Evolutionary conservation across 176 grass and related monocot genomes (phyloP), one percentile per base, ranked within the genome.

Genomic region (Carex myosuroides): DNA sequence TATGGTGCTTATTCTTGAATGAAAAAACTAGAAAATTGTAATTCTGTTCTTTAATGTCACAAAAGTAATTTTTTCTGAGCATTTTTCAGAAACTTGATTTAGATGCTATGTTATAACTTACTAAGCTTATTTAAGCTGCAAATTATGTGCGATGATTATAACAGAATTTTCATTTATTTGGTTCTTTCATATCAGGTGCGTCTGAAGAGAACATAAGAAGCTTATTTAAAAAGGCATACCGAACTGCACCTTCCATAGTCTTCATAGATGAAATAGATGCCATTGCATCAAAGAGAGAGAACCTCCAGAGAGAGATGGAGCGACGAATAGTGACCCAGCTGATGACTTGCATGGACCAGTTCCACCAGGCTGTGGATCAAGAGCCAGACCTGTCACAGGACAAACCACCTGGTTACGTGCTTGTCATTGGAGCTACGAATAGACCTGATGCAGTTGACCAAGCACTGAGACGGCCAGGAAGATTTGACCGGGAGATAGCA

Each of bases 331-430:
- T 98, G 66, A 98, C 89, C 30, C 93, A 98, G 20, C 60, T 98
- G 63, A 98, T 98, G 96, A 93, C 96, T 57, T 98, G 96, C 76
- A 95, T 98, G 96, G 96, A 98, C 72, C 86, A 98, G 80, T 93
- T 90, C 69, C 95, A 98, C 9, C 87, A 93, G 42, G 85, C 90
- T 75, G 48, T 87, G 84, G 37, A 65, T 22, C 80, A 41, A 52
- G 61, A 59, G 3, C n/a, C 41, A 18, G 62, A 83, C 1, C 37
- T 21, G 13, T 37, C 24, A 41, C 57, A 87, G 89, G 92, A 98
- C 64, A 91, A 86, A 79, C 92, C 91, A 65, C 86, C 91, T 91
- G 93, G 88, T 7, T 98, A 90, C 85, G 88, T 98, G 87, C 90
- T 98, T 87, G 96, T 98, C 3, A 98, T 98, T 87, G 96, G 96